Evolutionary conservation across 305 asterid genomes (phyloP).

Genomic region (Rubia peregrina): DNA sequence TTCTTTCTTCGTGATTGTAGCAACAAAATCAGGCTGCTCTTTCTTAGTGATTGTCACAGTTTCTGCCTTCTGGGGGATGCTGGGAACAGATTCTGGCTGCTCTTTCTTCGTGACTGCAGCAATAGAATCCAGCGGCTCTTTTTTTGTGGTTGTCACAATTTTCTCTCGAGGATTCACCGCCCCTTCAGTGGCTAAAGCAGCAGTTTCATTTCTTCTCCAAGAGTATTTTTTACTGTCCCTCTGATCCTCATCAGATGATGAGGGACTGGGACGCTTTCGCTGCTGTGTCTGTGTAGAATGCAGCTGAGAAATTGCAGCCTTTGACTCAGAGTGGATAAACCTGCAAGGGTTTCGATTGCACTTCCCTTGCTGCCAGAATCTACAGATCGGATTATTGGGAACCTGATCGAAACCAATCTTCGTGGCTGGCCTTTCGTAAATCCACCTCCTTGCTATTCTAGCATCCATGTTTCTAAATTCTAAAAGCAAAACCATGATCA

Average conservation of each 20-base stretch:
- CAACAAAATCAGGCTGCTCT: too few relatives aligned
- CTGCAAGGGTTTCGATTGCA: not conserved
- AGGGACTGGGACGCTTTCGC: not conserved
- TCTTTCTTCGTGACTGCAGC: not conserved
- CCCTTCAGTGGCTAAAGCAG: not conserved
- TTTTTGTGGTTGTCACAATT: not conserved
- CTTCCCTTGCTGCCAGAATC: not conserved
- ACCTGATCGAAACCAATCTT: not conserved
- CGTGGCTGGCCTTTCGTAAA: not conserved
- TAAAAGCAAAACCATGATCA: not conserved
- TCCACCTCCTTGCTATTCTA: not conserved
- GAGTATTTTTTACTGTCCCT: not conserved
- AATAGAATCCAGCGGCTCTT: too few relatives aligned
- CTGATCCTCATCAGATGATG: not conserved
- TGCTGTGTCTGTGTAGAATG: not conserved
- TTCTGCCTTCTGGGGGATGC: slow-evolving; percentile 27
- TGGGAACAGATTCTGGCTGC: not conserved
- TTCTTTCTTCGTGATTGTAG: not conserved
- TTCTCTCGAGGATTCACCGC: not conserved
- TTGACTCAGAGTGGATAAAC: not conserved
- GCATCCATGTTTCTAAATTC: not conserved
- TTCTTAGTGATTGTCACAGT: slow-evolving; percentile 23
- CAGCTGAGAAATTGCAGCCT: not conserved
- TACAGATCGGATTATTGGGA: not conserved
- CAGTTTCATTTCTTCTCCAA: not conserved